A percentile compares a stretch with the other conserved stretches of the same genome.
phyloP scores from a whole-genome alignment of 805 yeast genomes.

The Starmera caribaea region DNA sequence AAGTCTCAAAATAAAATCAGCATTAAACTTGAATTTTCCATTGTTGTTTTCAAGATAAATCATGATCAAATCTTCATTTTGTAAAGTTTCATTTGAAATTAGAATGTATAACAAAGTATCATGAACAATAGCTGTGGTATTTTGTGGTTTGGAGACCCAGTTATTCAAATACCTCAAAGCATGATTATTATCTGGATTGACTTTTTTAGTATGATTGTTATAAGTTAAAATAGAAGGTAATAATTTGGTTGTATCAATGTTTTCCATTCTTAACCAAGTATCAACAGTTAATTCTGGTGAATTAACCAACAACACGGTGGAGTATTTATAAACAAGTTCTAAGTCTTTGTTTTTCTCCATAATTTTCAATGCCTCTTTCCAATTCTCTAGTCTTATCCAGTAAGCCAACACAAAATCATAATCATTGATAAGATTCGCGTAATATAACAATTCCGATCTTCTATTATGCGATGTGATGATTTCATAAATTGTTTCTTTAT shows the following conservation, averaged over 20 bases:
- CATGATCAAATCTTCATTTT: constrained; percentile 38
- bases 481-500: constrained; percentile 61
- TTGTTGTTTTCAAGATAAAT: constrained; percentile 37
- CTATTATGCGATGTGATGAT: constrained; percentile 60
- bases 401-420: constrained; percentile 57
- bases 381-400: constrained; percentile 59
- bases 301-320: constrained; percentile 61
- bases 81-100: constrained; percentile 26
- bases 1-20: constrained; percentile 65
- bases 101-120: constrained; percentile 64
- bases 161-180: constrained; percentile 56
- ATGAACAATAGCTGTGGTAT: constrained; percentile 42
- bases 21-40: constrained; percentile 41
- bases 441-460: constrained; percentile 50
- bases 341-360: constrained; percentile 39
- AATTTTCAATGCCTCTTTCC: constrained; percentile 62
- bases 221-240: constrained; percentile 71
- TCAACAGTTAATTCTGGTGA: constrained; percentile 63
- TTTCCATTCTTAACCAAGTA: constrained; percentile 58
- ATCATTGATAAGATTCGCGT: constrained; percentile 61
- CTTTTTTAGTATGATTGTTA: constrained; percentile 35
- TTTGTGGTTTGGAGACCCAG: constrained; percentile 35
- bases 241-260: constrained; percentile 51
- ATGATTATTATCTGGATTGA: constrained; percentile 42
- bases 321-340: constrained; percentile 48